Base-by-base conservation (phyloP, 2,329 filamentous ascomycete genomes). In the Colletotrichum paranaense region DNA sequence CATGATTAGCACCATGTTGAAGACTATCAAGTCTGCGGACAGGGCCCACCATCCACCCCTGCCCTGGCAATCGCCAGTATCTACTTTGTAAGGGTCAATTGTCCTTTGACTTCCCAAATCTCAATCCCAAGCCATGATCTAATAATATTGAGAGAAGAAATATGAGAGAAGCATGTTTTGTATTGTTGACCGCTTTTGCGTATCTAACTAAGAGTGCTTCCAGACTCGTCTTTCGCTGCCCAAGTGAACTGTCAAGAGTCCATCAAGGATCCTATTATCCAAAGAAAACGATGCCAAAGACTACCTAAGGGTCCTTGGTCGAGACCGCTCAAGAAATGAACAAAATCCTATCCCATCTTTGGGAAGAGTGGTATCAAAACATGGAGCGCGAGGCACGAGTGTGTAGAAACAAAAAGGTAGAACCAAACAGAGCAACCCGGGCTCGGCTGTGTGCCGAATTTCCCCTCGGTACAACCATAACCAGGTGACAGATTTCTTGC, bases 341-440 rank as follows among this genome's bases (percentile, higher is more conserved):
- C 67, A 71, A 57, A 62, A 71, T 73, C 19, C 56, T 66, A 6
- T 38, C 67, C 67, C 60, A 26, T 60, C 67, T 71, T 42, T 26
- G 60, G 67, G 62, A 55, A 56, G 68, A 56, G 67, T 73, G 71
- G 67, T 73, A 73, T 73, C 71, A 71, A 62, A 71, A 57, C 67
- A 73, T 38, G 35, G 42, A 30, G 32, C 62, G 55, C n/a, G 38
- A 62, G 66, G 9, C 46, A 70, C 32, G 60, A 35, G 57, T 42
- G 57, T 42, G 19, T 67, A 72, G 60, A 42, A 56, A 49, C 68
- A 49, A 72, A 49, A 24, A 62, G 30, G 26, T n/a, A 32, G 65
- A 60, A 53, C 28, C 28, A 66, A 66, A 57, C 22, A 60, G 24
- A 52, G 56, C 19, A 56, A 42, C 16, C 32, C 22, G 16, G 35